Evolutionary conservation across 305 asterid genomes (phyloP).

Genomic region (Ilex paraguariensis): DNA sequence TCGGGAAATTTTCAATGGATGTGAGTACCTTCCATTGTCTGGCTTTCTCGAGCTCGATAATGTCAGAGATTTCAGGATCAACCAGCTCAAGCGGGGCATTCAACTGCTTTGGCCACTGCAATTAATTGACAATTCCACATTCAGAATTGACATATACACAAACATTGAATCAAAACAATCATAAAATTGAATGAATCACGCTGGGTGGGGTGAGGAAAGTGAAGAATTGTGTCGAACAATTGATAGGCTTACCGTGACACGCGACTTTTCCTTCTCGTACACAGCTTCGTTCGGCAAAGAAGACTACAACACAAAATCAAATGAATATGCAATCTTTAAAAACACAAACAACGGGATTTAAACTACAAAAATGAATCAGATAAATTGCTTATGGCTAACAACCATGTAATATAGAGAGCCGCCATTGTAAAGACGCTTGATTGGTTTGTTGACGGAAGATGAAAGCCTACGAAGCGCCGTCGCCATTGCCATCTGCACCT

Average conservation of each 20-base stretch:
- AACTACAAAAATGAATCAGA: too few relatives aligned
- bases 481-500: slow-evolving; percentile 57
- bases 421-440: slow-evolving; percentile 40
- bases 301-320: slow-evolving; percentile 34
- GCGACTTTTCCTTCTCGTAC: slow-evolving; percentile 60
- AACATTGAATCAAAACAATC: too few relatives aligned
- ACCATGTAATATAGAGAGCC: slow-evolving; percentile 76
- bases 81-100: slow-evolving; percentile 72
- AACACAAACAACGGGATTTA: too few relatives aligned
- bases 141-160: too few relatives aligned
- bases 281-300: slow-evolving; percentile 69
- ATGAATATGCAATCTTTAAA: background rate
- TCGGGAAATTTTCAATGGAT: too few relatives aligned
- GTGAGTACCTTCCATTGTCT: slow-evolving; percentile 81
- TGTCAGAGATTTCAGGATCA: slow-evolving; percentile 94
- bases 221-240: too few relatives aligned
- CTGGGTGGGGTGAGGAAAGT: too few relatives aligned
- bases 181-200: too few relatives aligned
- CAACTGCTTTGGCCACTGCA: slow-evolving; percentile 90
- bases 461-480: slow-evolving; percentile 78
- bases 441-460: slow-evolving; percentile 57
- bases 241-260: slow-evolving; percentile 48
- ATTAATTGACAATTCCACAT: background rate
- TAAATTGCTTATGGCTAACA: background rate
- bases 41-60: slow-evolving; percentile 83